Base-by-base conservation (phyloP, 1,284 basidiomycete genomes). In the Caloboletus firmus region DNA sequence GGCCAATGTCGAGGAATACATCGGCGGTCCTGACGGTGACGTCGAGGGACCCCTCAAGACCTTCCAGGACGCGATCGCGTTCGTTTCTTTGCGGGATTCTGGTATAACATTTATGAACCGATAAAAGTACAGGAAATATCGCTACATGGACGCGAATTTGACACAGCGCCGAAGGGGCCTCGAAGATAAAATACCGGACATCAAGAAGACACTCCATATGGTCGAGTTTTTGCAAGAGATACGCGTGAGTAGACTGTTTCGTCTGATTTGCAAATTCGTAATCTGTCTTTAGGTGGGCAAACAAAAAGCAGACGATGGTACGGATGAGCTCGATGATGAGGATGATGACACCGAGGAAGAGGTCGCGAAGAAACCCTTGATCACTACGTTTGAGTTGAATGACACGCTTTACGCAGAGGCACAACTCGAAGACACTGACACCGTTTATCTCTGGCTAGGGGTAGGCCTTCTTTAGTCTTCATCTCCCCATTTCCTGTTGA, bases 111-210 rank as follows among this genome's bases (percentile, higher is more conserved):
- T 62, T 59, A 58, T 59, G 62, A 56, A 61, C 54, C 56, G 54
- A 56, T 57, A 57, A 55, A 60, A 74, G 74, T 67, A 63, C 75
- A 98, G 95, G 59, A 98, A 99, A 79, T 99, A 99, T 79, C 90
- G 93, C 56, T 97, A 96, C 75, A 98, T 99, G 96, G 96, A 98
- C 66, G 77, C 85, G 34, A 95, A 88, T 67, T 79, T 96, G 45
- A 79, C 87, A 13, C 89, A 94, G 69, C 82, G 95, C 44, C 81
- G 90, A 49, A 79, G 81, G 53, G 87, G 88, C 2, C 78, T 98
- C 6, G 89, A 93, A 62, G 91, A 93, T 59, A 98, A 99, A 80
- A 95, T 98, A 45, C 96, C 96, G 0, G 97, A 99, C 72, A 95
- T 99, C 65, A 84, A 85, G 65, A 95, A 96, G 75, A 98, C 95